Evolutionary conservation across 371 early-diverging fungal genomes (phyloP), one percentile per base, ranked within the genome.

Genomic region (Parasitella parasitica): DNA sequence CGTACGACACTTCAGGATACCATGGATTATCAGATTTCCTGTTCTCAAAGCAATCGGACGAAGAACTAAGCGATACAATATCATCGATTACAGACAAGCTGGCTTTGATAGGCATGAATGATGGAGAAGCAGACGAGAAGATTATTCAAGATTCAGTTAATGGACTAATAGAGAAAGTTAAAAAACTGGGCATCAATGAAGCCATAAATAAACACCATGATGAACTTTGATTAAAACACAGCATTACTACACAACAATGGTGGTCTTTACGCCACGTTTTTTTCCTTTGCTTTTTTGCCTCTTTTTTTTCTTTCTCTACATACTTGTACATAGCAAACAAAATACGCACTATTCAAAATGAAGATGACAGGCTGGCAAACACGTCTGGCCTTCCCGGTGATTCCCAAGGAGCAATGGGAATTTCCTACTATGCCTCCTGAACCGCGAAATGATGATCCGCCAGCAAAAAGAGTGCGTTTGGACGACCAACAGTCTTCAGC

Each of bases 101-200:
- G 28, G 46, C 61, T 7, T n/a, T 35, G 12, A 66, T 71, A 34
- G 60, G 64, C 9, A 48, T 69, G 28, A 52, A 3, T 24, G 64
- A 69, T 46, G 58, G 27, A 5, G 51, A 67, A 6, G 32, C 34
- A 24, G 39, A 53, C 12, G 41, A 55, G 5, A 64, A 54, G 6
- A 57, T 56, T 9, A 18, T 73, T 4, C 64, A 67, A 12, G 70
- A 72, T 53, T 72, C 73, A 2, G 52, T 79, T 22, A 71, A 74
- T 52, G 63, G 59, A 3, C 48, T 79, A 54, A 72, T 79, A 65
- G 76, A 72, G 26, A 79, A 74, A 57, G 72, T 76, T 9, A 74
- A 73, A n/a, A 52, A 66, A 54, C 36, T 79, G 12, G 71, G 76
- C 6, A 66, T 79, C 34, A 64, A 59, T 32, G 30, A 59, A 56